These are phyloP conservation scores for Fusarium subtropicale DNA, from an alignment of 2,329 filamentous ascomycete species.

Conservation along the genomic window DNA sequence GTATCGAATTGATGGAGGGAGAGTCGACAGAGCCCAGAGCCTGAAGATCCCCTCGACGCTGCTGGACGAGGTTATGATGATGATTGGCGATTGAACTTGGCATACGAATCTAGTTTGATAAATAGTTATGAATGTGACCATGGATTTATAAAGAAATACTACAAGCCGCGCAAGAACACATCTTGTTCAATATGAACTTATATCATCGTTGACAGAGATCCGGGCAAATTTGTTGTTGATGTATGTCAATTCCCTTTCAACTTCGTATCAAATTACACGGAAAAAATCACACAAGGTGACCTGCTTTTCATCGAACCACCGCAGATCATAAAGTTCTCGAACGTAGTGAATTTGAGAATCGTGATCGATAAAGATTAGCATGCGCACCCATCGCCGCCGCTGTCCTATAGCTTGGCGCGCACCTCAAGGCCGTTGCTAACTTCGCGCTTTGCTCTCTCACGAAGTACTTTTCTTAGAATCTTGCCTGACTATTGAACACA, in stretches of 20 bases:
- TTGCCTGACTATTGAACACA: conserved; percentile 67
- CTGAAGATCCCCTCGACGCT: conserved; percentile 43
- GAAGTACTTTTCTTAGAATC: conserved; percentile 70
- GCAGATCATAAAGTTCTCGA: conserved; percentile 5
- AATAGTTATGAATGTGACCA: background rate
- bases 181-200: background rate
- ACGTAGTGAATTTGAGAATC: background rate
- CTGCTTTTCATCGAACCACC: background rate
- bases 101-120: background rate
- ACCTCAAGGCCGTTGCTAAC: conserved; percentile 55
- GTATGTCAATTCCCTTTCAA: background rate
- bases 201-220: background rate
- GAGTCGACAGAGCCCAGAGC: conserved; percentile 40
- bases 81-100: conserved; percentile 32
- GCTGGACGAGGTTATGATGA: conserved; percentile 44
- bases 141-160: background rate
- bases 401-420: conserved; percentile 48
- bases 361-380: conserved; percentile 34
- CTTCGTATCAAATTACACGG: background rate
- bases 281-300: background rate
- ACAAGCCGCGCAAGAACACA: background rate
- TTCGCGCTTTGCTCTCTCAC: conserved; percentile 68
- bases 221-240: conserved; percentile 2
- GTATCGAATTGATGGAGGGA: conserved; percentile 54
- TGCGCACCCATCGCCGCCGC: conserved; percentile 39